These are phyloP conservation scores for Funneliformis mosseae DNA, from an alignment of 192 early-diverging fungal genomes.

Conservation along the genomic window DNA sequence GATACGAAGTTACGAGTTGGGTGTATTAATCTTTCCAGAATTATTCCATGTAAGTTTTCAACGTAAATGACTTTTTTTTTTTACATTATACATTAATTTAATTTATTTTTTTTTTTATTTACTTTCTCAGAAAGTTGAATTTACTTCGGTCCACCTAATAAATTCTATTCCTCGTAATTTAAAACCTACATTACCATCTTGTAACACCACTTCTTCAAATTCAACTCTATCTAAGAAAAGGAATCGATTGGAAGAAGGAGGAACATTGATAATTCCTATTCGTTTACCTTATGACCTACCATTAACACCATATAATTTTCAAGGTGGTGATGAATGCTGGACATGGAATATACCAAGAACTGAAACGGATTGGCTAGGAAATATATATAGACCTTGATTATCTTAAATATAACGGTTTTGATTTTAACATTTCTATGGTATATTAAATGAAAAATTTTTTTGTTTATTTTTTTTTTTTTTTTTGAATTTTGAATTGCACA, in stretches of 20 bases:
- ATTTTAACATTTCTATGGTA: too few species aligned
- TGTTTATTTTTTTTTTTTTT: neutral
- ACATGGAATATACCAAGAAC: slow-evolving; percentile 13
- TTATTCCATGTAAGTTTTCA: slow-evolving; percentile 56
- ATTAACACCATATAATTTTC: slow-evolving; percentile 47
- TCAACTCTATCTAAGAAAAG: neutral
- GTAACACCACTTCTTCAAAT: slow-evolving; percentile 1
- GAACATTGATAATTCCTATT: slow-evolving; percentile 48
- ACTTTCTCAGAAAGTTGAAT: slow-evolving; percentile 12
- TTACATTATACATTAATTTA: neutral
- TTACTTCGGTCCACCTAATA: slow-evolving; percentile 36
- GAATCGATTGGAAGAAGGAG: neutral
- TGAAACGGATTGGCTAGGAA: neutral
- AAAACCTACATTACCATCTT: slow-evolving; percentile 26
- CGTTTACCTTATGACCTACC: slow-evolving; percentile 66
- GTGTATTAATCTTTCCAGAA: slow-evolving; percentile 59
- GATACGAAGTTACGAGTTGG: slow-evolving; percentile 69
- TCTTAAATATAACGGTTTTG: too few species aligned
- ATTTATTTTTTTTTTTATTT: slow-evolving; percentile 13
- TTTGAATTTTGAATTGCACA: too few species aligned
- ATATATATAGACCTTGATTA: too few species aligned
- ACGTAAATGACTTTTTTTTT: neutral
- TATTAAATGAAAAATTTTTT: neutral
- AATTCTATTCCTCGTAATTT: slow-evolving; percentile 37
- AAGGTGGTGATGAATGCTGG: slow-evolving; percentile 37